phyloP scores from a whole-genome alignment of 192 early-diverging fungal genomes.

The Umbelopsis isabellina region DNA sequence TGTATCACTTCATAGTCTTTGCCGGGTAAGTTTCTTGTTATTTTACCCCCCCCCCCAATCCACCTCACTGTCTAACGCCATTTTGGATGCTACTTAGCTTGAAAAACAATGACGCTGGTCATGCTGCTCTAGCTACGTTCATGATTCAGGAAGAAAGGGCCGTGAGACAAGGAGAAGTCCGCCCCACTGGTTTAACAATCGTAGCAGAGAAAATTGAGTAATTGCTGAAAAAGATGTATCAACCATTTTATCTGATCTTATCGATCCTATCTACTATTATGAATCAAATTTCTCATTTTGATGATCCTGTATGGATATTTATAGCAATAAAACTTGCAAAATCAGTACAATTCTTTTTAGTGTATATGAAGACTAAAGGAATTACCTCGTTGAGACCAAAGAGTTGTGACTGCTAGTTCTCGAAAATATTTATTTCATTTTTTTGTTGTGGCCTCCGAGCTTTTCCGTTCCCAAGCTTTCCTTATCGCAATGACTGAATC shows the following conservation, averaged over 20 bases:
- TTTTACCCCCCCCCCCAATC: background rate
- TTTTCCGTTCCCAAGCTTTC: background rate
- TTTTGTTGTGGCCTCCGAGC: background rate
- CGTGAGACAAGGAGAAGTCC: background rate
- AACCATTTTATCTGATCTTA: too few relatives aligned
- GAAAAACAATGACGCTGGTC: background rate
- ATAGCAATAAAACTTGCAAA: too few relatives aligned
- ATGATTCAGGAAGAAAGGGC: constrained; percentile 1
- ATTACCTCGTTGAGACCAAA: too few relatives aligned
- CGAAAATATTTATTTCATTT: background rate
- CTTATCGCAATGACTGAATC: background rate
- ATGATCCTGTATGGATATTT: too few relatives aligned
- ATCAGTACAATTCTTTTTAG: too few relatives aligned
- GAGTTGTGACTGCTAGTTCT: too few relatives aligned
- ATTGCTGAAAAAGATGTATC: too few relatives aligned
- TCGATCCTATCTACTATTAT: too few relatives aligned
- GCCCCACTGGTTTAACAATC: background rate
- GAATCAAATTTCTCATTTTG: too few relatives aligned
- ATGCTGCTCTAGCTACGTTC: background rate
- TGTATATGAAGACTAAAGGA: too few relatives aligned
- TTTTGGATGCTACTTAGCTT: background rate
- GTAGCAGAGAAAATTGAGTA: constrained; percentile 12
- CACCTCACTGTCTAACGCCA: background rate
- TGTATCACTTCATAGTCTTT: background rate
- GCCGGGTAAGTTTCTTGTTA: background rate